phyloP scores from a whole-genome alignment of 2,329 filamentous ascomycete species.

The Trichoderma sp. region DNA sequence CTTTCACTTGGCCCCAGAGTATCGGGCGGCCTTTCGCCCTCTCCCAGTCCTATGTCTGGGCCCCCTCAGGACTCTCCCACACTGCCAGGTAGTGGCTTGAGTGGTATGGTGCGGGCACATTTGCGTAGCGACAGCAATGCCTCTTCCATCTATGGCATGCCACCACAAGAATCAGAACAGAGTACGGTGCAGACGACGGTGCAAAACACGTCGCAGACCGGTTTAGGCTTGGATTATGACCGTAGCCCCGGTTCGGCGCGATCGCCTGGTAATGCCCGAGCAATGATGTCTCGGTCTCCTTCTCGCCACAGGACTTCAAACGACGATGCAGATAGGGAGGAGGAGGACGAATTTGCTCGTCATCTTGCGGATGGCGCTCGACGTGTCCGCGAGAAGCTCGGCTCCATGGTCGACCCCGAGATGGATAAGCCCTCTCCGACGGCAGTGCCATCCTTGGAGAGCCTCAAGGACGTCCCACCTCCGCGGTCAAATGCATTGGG shows the following conservation, averaged over 20 bases:
- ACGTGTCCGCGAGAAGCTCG: slow-evolving; percentile 72
- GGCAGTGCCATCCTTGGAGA: slow-evolving; percentile 39
- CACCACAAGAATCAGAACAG: background rate
- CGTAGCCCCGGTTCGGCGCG: background rate
- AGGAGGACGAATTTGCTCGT: slow-evolving; percentile 71
- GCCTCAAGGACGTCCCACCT: slow-evolving; percentile 34
- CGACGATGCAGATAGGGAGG: slow-evolving; percentile 42
- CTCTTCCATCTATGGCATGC: slow-evolving; percentile 71
- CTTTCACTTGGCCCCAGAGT: slow-evolving; percentile 37
- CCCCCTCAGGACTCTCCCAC: slow-evolving; percentile 71
- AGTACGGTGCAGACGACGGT: background rate
- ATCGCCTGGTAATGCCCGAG: background rate
- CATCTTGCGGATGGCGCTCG: slow-evolving; percentile 71
- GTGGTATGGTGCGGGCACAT: slow-evolving; percentile 81
- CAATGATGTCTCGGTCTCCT: slow-evolving; percentile 17
- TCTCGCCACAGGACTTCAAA: slow-evolving; percentile 3
- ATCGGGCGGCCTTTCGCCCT: background rate
- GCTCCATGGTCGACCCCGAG: slow-evolving; percentile 67
- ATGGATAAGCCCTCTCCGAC: slow-evolving; percentile 38
- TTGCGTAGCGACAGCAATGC: slow-evolving; percentile 77
- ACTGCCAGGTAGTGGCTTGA: slow-evolving; percentile 68
- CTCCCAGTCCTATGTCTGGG: slow-evolving; percentile 16
- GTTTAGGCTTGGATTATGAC: background rate
- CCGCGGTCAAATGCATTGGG: slow-evolving; percentile 59
- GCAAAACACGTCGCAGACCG: background rate